Conservation (phyloP, 495 filamentous ascomycete species). For the Penicillium robsamsonii region DNA sequence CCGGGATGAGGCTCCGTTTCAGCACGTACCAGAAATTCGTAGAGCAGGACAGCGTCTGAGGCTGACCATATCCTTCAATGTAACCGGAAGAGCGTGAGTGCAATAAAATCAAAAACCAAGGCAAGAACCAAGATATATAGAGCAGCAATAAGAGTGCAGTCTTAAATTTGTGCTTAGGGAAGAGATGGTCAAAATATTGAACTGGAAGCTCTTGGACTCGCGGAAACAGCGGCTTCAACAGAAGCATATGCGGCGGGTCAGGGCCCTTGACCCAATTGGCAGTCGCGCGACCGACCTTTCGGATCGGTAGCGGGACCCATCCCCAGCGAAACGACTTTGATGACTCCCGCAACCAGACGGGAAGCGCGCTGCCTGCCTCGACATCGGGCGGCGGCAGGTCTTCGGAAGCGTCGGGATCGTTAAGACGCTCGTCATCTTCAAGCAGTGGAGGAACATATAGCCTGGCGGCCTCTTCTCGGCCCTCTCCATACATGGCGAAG, state of each 20-base stretch:
- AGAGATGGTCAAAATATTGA: conserved; percentile 56
- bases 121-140: conserved; percentile 68
- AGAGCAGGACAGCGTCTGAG: conserved; percentile 66
- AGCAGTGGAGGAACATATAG: conserved; percentile 36
- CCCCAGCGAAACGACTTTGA: conserved; percentile 53
- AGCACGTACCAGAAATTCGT: conserved; percentile 53
- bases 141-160: conserved; percentile 57
- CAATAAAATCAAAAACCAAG: conserved; percentile 66
- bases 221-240: conserved; percentile 69
- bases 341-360: conserved; percentile 54
- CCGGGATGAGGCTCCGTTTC: not conserved
- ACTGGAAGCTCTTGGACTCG: conserved; percentile 66
- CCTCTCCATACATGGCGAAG: conserved; percentile 37
- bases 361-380: conserved; percentile 38
- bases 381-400: conserved; percentile 38
- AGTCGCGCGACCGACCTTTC: conserved; percentile 47
- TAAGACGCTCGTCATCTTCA: conserved; percentile 37
- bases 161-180: conserved; percentile 63
- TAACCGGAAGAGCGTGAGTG: conserved; percentile 60
- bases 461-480: conserved; percentile 33
- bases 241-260: conserved; percentile 57
- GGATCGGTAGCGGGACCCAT: conserved; percentile 51
- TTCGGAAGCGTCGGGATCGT: conserved; percentile 44
- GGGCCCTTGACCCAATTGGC: conserved; percentile 72
- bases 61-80: conserved; percentile 66